Percentiles rank a stretch among this genome's conserved stretches.
Conservation (phyloP, 495 filamentous ascomycete species). For the Sphaerosporella brunnea region DNA sequence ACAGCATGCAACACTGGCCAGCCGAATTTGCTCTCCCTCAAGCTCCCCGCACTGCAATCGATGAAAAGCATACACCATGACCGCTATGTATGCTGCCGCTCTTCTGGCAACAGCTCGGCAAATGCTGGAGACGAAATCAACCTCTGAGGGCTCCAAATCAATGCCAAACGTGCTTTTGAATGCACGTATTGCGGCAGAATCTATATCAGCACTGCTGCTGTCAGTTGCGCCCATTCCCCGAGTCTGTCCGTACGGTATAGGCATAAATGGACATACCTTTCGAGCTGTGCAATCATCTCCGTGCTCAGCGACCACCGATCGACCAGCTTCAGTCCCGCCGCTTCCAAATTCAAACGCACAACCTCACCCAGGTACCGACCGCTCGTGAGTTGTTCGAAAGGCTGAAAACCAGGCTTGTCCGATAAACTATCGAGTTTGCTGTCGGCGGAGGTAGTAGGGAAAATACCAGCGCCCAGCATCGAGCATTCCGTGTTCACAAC, state of each 20-base stretch:
- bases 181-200: neutral
- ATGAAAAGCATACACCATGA: constrained; percentile 16
- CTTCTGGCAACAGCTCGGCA: constrained; percentile 19
- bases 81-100: constrained; percentile 21
- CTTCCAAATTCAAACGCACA: constrained; percentile 50
- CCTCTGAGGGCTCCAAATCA: neutral
- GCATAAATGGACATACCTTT: too few species aligned
- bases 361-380: constrained; percentile 73
- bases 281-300: neutral
- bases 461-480: constrained; percentile 2
- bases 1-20: neutral
- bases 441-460: neutral
- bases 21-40: constrained; percentile 33
- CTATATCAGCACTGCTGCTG: too few species aligned
- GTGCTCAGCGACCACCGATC: neutral
- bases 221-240: too few species aligned
- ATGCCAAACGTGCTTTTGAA: neutral
- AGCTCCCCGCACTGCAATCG: constrained; percentile 32
- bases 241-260: too few species aligned
- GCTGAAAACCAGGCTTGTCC: constrained; percentile 63
- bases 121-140: constrained; percentile 7
- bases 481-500: constrained; percentile 67
- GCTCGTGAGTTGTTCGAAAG: constrained; percentile 75
- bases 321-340: constrained; percentile 28
- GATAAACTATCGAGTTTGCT: constrained; percentile 42